These are phyloP conservation scores for Murraya koenigii DNA, from an alignment of 345 rosid species.

Conservation along the genomic window DNA sequence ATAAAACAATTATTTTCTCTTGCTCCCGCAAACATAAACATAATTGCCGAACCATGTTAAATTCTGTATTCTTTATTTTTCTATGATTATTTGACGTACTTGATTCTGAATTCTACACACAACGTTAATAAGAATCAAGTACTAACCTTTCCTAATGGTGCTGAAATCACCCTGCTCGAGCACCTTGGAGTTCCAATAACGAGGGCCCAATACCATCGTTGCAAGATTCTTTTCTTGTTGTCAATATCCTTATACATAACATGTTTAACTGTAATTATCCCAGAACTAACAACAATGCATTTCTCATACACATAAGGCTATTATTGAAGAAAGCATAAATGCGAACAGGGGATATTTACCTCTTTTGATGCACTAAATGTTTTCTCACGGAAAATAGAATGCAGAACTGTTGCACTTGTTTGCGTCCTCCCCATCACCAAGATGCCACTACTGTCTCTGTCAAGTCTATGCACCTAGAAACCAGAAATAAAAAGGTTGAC, in stretches of 20 bases:
- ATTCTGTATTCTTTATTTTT: no score
- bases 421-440: constrained; percentile 95
- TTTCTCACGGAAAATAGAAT: constrained; percentile 87
- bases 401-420: constrained; percentile 66
- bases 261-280: constrained; percentile 6
- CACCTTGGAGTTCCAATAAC: constrained; percentile 77
- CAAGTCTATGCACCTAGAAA: constrained; percentile 89
- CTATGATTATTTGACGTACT: no score
- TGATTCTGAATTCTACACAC: no score
- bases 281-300: not conserved
- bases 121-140: not conserved
- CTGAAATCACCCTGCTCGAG: constrained; percentile 63
- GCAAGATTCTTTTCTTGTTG: constrained; percentile 46
- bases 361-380: constrained; percentile 63
- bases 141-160: constrained; percentile 77
- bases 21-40: no score
- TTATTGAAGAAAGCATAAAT: not conserved
- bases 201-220: constrained; percentile 78
- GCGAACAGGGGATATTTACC: constrained; percentile 28
- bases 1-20: no score
- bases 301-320: constrained; percentile 3
- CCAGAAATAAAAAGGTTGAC: not conserved
- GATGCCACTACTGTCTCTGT: constrained; percentile 89
- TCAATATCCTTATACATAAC: constrained; percentile 42
- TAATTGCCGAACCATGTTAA: no score